Base-by-base conservation (phyloP, 2,329 filamentous ascomycete species). In the Zasmidium angulare region DNA sequence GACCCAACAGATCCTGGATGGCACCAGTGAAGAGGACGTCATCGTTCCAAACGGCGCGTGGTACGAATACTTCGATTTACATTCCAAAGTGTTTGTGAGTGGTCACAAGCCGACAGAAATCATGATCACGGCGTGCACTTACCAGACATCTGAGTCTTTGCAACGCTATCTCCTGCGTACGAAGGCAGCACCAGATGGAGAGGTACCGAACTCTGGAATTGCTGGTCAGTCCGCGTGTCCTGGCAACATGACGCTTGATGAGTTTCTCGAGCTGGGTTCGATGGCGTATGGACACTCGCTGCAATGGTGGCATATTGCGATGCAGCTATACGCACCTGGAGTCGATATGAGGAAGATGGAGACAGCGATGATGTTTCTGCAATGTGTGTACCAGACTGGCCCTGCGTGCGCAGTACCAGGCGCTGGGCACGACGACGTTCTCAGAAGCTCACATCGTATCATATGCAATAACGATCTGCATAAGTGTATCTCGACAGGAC, bases 321-420 rank as follows among this genome's bases (percentile, higher is more conserved):
- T 77, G 0, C 82, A 86, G 61, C 66, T 86, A 2, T 82, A 76
- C 0, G 78, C 80, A 0, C 78, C 81, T 72, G 84, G 50, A 59
- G 53, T 91, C 2, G 88, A 89, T 61, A 84, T 89, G 61, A 84
- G 82, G 26, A 79, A 78, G 0, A 78, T 83, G 26, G 76, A 79
- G 0, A 83, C 82, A 0, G 76, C 77, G 26, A 59, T 74, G 0
- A 63, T 88, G 0, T 68, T 90, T 1, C 72, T 74, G 1, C 81
- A 83, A 9, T 72, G 89, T 0, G 74, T 79, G 0, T 61, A 82
- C 0, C 82, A 89, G 62, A 79, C 77, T 1, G 88, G 88, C 0
- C 23, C 56, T n/a, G n/a, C 11, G n/a, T 17, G 23, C 2, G 19
- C 29, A 20, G n/a, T 17, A 43, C n/a, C 12, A 21, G 43, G 11